Conservation (phyloP, 306 rosid genomes). For the Cucurbita moschata region DNA sequence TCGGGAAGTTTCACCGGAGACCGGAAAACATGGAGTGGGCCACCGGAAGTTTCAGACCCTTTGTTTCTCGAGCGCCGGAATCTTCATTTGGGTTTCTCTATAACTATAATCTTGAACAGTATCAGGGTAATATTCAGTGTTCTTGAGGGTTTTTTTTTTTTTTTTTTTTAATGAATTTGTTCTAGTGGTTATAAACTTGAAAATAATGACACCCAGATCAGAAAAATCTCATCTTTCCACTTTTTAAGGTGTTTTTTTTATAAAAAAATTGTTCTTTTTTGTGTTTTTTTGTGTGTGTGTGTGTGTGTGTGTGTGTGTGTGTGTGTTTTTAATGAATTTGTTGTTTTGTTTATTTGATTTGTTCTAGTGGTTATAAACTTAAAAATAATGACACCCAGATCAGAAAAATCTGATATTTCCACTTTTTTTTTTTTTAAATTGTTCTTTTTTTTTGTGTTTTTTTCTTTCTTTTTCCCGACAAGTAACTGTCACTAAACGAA, state of each 20-base stretch:
- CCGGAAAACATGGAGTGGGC: slow-evolving; percentile 55
- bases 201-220: not conserved
- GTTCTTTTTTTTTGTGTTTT: not conserved
- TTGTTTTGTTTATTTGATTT: not conserved
- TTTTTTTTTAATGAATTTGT: not conserved
- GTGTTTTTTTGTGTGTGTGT: not conserved
- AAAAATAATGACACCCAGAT: not conserved
- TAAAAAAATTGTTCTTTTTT: not conserved
- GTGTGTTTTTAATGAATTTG: not conserved
- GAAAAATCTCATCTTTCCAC: not conserved
- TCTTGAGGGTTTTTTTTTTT: not conserved
- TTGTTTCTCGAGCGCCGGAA: slow-evolving; percentile 24
- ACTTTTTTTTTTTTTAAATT: not conserved
- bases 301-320: too few species aligned
- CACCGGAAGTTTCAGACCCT: slow-evolving; percentile 51
- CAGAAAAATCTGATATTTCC: not conserved
- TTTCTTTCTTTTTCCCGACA: not conserved
- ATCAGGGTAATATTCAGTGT: slow-evolving; percentile 3
- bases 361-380: not conserved
- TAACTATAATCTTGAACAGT: slow-evolving; percentile 11
- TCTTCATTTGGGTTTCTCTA: slow-evolving; percentile 13
- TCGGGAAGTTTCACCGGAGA: not conserved
- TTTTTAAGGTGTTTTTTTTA: not conserved
- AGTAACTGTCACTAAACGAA: not conserved
- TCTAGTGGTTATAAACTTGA: not conserved